Evolutionary conservation across 2,329 filamentous ascomycete genomes (phyloP), one percentile per base, ranked within the genome.

Genomic region (Bretziella fagacearum): DNA sequence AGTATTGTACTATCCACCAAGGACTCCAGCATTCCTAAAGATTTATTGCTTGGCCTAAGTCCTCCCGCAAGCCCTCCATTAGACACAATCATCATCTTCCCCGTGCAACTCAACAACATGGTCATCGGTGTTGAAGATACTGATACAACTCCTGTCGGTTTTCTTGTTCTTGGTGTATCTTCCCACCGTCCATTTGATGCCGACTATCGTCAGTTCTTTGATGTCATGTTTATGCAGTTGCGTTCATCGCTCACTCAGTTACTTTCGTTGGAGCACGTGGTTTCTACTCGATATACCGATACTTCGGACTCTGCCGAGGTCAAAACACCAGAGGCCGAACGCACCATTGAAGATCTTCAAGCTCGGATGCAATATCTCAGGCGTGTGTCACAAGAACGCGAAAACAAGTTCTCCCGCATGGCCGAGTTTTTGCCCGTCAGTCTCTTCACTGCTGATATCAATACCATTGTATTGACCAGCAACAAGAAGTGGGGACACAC

Each of bases 401-500:
- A 91, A 58, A 79, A 81, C 26, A 79, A 80, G 49, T 91, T 91
- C 57, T 84, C 81, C 1, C 71, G 82, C 37, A 86, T 91, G 81
- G 82, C 84, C 2, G 83, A 87, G 56, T 84, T 85, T 53, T 81
- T 82, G 0, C 84, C 84, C 0, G 83, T 87, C 1, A 84, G 84
- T 23, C 80, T 93, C 64, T 89, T 89, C 58, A 87, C 91, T 54
- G 81, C 82, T n/a, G 73, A 85, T 56, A 69, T 73, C 0, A 60
- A 67, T 33, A 84, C 84, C 3, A 65, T 71, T 20, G 82, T 91
- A 54, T 82, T 73, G 7, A 91, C 84, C 57, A 83, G 79, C 58
- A 93, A 93, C 57, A 81, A 87, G 52, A 83, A 81, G 57, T 91
- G 74, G 73, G 77, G 70, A 71, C 68, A 75, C 53, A 82, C 86